Base-by-base conservation (phyloP, 495 filamentous ascomycete species). In the Podospora australis region DNA sequence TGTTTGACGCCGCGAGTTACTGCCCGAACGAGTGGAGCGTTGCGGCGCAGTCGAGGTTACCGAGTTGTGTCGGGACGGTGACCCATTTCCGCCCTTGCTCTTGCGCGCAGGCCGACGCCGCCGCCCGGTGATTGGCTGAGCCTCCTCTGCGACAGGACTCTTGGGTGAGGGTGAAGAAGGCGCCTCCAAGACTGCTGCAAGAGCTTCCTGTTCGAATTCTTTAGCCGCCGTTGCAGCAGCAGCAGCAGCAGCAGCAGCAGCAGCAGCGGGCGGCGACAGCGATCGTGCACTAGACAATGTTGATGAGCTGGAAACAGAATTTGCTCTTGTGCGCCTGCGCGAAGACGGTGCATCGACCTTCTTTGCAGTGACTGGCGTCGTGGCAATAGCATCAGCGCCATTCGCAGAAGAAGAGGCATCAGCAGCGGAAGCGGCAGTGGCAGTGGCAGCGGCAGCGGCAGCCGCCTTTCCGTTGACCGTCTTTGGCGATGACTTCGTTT, bases 21-120 rank as follows among this genome's bases (percentile, higher is more conserved):
- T 43, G 13, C 22, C 40, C 22, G 40, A 43, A 21, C 23, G 20
- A 28, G 24, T 6, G 28, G 40, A 23, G 28, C 40, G n/a, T n/a
- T n/a, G 40, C 22, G 40, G 40, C 40, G 53, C 43, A 43, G 42
- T 43, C 10, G 49, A 48, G 20, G 45, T 40, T 41, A 23, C 16
- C 20, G 53, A 38, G 16, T 30, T 25, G 54, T 50, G 50, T 44
- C 57, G 50, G 48, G 67, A 50, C 54, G 60, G 50, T 52, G 64
- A 57, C 45, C 65, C 65, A 32, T 66, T 68, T 44, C 62, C 57
- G 59, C 59, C 58, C 53, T 66, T 71, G 48, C 58, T 60, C 53
- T 67, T 71, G 45, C 56, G 54, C 32, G 55, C 35, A 36, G 57
- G 55, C 21, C 59, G 53, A 24, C 59, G 59, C 34, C 55, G 58